Conservation (phyloP, 192 early-diverging fungal species). For the Martensiomyces pterosporus region DNA sequence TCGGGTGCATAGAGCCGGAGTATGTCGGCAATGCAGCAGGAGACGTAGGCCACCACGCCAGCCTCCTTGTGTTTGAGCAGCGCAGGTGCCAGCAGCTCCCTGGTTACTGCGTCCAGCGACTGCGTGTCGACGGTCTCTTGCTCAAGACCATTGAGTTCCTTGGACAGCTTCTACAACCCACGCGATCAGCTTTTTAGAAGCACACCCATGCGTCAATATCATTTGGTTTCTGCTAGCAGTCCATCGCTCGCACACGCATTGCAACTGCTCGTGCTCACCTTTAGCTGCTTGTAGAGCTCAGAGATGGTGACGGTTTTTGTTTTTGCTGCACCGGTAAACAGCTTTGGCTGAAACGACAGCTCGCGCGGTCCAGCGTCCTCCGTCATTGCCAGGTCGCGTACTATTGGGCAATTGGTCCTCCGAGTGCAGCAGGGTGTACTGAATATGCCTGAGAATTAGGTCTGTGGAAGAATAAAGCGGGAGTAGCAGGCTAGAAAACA, state of each 20-base stretch:
- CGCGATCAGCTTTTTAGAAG: too few relatives aligned
- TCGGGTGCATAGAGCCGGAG: constrained; percentile 91
- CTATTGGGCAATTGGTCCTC: too few relatives aligned
- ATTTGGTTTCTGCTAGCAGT: too few relatives aligned
- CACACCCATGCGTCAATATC: too few relatives aligned
- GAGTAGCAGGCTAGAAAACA: too few relatives aligned
- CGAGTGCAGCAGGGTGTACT: too few relatives aligned
- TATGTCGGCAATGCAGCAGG: constrained; percentile 89
- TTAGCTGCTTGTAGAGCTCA: constrained; percentile 49
- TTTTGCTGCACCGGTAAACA: constrained; percentile 32
- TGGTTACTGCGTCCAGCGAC: constrained; percentile 62
- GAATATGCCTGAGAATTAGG: too few relatives aligned
- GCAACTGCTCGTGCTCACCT: constrained; percentile 13
- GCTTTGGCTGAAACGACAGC: constrained; percentile 49
- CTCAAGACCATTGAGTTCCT: constrained; percentile 64
- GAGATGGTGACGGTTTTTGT: constrained; percentile 42
- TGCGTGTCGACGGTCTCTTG: constrained; percentile 70
- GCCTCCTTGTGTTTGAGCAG: constrained; percentile 77
- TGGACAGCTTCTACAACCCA: constrained; percentile 76
- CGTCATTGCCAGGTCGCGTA: too few relatives aligned
- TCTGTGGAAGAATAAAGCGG: too few relatives aligned
- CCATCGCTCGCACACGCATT: not conserved
- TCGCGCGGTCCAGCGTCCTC: constrained; percentile 26
- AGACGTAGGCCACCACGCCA: constrained; percentile 65
- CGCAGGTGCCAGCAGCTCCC: constrained; percentile 62